Evolutionary conservation across 768 basidiomycete genomes (phyloP).

Genomic region (Suillus spraguei): DNA sequence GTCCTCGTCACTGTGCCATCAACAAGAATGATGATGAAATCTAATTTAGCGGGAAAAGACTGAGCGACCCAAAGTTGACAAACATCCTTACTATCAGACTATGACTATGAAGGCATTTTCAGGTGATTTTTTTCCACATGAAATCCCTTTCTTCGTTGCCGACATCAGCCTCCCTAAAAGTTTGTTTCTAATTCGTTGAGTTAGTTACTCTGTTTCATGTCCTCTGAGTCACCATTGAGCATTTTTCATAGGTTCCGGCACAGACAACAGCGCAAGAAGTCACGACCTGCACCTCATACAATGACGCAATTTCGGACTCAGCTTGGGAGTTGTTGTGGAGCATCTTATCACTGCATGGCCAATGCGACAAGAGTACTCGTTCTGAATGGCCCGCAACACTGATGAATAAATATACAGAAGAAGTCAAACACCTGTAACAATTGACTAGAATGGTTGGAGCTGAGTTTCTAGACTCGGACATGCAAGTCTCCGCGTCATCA

Average conservation of each 20-base stretch:
- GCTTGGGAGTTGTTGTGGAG: conserved; percentile 49
- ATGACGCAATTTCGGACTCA: conserved; percentile 73
- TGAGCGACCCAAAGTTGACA: no score
- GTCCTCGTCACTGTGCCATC: background rate
- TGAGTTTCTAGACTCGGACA: background rate
- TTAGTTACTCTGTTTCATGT: no score
- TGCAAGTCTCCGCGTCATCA: background rate
- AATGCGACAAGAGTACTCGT: background rate
- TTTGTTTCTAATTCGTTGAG: no score
- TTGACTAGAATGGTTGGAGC: background rate
- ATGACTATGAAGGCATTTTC: no score
- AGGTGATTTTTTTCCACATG: no score
- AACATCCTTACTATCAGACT: no score
- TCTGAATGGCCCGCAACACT: conserved; percentile 22
- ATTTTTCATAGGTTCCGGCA: conserved; percentile 33
- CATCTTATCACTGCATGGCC: background rate
- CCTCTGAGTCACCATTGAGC: no score
- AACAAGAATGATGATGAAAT: background rate
- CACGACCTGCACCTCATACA: conserved; percentile 59
- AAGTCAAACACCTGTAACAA: background rate
- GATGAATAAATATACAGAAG: background rate
- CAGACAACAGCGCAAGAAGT: conserved; percentile 60
- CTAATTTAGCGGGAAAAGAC: no score
- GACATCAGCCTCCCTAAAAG: no score
- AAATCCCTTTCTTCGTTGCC: no score